phyloP scores from a whole-genome alignment of 139 green algal genomes.

The Chlamydomonas sp. region DNA sequence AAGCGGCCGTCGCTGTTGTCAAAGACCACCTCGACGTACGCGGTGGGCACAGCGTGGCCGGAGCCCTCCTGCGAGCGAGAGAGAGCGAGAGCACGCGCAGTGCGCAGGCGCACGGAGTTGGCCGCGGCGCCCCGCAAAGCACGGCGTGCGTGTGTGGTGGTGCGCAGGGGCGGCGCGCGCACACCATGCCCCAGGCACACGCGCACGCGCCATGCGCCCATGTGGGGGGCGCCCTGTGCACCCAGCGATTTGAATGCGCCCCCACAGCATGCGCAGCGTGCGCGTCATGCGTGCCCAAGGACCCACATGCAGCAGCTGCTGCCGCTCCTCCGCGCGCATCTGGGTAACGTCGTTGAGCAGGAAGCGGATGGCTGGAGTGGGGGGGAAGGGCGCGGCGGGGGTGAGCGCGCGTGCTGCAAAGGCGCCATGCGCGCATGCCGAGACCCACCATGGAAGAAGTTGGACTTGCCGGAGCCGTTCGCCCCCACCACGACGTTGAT shows the following conservation, averaged over 20 bases:
- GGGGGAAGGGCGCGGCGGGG: not conserved
- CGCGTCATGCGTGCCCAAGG: not conserved
- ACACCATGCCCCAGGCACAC: no score
- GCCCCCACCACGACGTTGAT: slow-evolving; percentile 93
- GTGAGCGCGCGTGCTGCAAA: not conserved
- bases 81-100: not conserved
- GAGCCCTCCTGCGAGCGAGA: slow-evolving; percentile 79
- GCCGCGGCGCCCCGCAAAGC: not conserved
- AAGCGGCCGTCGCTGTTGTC: slow-evolving; percentile 93
- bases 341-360: slow-evolving; percentile 83
- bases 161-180: no score
- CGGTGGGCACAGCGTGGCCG: slow-evolving; percentile 72
- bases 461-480: slow-evolving; percentile 98
- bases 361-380: slow-evolving; percentile 88
- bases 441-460: slow-evolving; percentile 93
- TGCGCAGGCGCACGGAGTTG: not conserved
- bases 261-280: no score
- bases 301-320: slow-evolving; percentile 88
- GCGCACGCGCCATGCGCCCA: no score
- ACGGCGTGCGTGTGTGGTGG: not conserved
- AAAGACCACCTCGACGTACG: slow-evolving; percentile 97
- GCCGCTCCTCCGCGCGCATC: slow-evolving; percentile 73
- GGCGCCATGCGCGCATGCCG: not conserved
- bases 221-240: no score
- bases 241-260: no score